Evolutionary conservation across 78 protist genomes (phyloP), one percentile per base, ranked within the genome.

Genomic region (Dictyostelium brefeldianum): DNA sequence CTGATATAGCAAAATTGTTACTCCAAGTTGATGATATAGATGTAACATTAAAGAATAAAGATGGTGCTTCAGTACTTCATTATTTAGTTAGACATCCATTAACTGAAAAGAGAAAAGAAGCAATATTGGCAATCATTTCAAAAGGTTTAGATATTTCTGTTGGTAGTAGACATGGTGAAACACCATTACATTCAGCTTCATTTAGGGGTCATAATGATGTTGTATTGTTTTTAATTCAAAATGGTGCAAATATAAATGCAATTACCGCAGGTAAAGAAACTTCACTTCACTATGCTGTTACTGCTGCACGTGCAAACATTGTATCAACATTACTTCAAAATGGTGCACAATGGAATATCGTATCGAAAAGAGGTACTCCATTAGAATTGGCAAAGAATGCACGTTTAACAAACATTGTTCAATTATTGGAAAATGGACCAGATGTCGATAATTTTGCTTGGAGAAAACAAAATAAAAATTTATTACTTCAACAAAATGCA

Each of bases 331-430:
- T 87, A 12, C 51, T 87, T 5, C 27, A 29, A 43, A n/a, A 29
- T n/a, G 84, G 84, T 51, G 93, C 93, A 2, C 31, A 27, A 11
- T 36, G 54, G 36, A 87, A 87, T 20, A 74, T 87, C 14, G n/a
- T 31, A 2, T 87, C 93, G 18, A 87, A 87, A 31, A 56, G 93
- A 51, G 93, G 93, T 77, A 87, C 93, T 8, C 85, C 93, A n/a
- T 62, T 87, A 5, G 83, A 74, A 10, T 43, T 87, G 9, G 93
- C 93, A 20, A 56, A 31, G 41, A 74, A 87, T n/a, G 54, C 71
- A 0, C 64, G 79, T 29, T 17, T 77, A 10, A 15, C 67, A 6
- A 56, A 56, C 17, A 87, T 87, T 11, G 70, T 87, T 8, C 69
- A 73, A 20, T 43, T 87, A 0, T 22, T 87, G 8, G 93, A 87